Evolutionary conservation across 2,329 filamentous ascomycete species (phyloP), one percentile per base, ranked within the genome.

Genomic region (Sporothrix brunneoviolacea): DNA sequence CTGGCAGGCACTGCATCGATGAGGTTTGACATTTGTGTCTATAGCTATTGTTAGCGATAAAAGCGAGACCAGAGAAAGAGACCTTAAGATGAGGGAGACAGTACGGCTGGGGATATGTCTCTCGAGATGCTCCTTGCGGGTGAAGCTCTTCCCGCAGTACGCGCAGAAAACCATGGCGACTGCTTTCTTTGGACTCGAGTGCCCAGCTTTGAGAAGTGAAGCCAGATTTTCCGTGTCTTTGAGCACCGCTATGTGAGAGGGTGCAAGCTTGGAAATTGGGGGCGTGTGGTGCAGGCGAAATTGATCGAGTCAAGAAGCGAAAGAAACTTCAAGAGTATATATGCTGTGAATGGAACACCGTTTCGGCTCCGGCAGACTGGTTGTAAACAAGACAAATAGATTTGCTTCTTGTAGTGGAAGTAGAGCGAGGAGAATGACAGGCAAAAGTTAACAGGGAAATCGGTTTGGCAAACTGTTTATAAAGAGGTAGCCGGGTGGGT

Each of bases 21-120:
- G 69, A 10, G 75, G 75, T 59, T 78, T 78, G 37, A 78, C 73
- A 57, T 77, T 75, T 52, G 75, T 79, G 53, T 79, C 75, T 79
- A 52, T 32, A 37, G 13, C 8, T 8, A 16, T 12, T 8, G 5
- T 32, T 13, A 32, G 16, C 18, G 13, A 39, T 12, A 12, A 32
- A 32, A 35, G 40, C 27, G n/a, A 35, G 27, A 36, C 2, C 16
- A 18, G 8, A 10, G n/a, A n/a, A 10, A 49, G 32, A 3, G 7
- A 30, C 4, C 51, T 60, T 32, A 62, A 57, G 48, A 33, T 36
- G 4, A 43, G 44, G 18, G 43, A 12, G 18, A 32, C n/a, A 74
- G 65, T 60, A 78, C 75, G 75, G 49, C 61, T 73, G 9, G 74
- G 73, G 36, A 79, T 69, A 54, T 78, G 75, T 55, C 75, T 70